A percentile compares a stretch with the other conserved stretches of the same genome.
Conservation (phyloP, 805 yeast species). For the Metschnikowia sp. region DNA sequence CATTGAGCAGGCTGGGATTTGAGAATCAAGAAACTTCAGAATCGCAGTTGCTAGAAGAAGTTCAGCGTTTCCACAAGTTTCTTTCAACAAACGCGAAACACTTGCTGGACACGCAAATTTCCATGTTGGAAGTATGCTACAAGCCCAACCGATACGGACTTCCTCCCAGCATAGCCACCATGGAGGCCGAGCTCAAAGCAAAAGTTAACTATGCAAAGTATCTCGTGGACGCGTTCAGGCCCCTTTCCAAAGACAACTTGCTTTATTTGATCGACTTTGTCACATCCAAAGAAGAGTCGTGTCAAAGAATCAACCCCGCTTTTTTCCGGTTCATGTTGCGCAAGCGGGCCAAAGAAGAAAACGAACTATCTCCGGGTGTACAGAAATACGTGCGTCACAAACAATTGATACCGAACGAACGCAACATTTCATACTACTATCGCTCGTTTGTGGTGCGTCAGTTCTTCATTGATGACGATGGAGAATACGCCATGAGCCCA, state of each 20-base stretch:
- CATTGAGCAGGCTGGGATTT: background rate
- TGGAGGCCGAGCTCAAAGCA: conserved; percentile 25
- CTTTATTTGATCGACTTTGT: conserved; percentile 18
- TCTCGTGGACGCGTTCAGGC: conserved; percentile 18
- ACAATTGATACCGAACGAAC: conserved; percentile 27
- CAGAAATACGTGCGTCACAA: conserved; percentile 22
- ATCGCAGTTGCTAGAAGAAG: conserved; percentile 9
- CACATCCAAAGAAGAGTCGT: background rate
- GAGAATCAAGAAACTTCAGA: background rate
- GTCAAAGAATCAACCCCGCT: conserved; percentile 17
- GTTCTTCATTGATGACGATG: conserved; percentile 23
- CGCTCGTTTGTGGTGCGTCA: conserved; percentile 30
- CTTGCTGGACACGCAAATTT: conserved; percentile 25
- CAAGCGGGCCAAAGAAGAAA: conserved; percentile 19
- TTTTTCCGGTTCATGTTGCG: conserved; percentile 28
- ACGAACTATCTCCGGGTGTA: conserved; percentile 16
- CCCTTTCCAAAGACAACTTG: conserved; percentile 21
- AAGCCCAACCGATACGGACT: conserved; percentile 29
- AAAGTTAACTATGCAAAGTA: conserved; percentile 24
- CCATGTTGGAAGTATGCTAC: conserved; percentile 30
- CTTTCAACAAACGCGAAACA: conserved; percentile 16
- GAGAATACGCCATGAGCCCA: conserved; percentile 22
- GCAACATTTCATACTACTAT: conserved; percentile 26
- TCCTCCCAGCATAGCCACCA: conserved; percentile 27
- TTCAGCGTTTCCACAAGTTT: conserved; percentile 19